Base-by-base conservation (phyloP, 1,284 basidiomycete species). In the Apiotrichum porosum region DNA sequence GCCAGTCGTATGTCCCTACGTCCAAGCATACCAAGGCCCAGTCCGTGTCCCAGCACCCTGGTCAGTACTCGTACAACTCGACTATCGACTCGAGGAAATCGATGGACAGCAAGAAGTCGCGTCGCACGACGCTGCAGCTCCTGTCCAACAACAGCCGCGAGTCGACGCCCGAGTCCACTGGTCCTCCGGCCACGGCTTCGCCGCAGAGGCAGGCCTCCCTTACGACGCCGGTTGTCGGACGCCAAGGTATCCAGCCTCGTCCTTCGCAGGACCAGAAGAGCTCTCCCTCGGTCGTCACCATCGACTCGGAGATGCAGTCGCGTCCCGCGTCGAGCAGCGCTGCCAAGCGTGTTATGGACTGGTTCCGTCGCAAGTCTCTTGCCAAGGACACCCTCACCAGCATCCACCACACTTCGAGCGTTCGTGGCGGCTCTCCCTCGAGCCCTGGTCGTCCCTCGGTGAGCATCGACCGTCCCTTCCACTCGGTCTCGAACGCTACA, bases 311-410 rank as follows among this genome's bases (percentile, higher is more conserved):
- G 26, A 37, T 53, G 21, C 44, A 46, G 15, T 42, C 54, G 23
- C 60, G 62, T 35, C 48, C 56, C 10, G 68, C 74, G 0, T 77
- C 78, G 17, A 76, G 75, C 28, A 76, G 73, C 42, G 77, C 79
- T 23, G 79, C 80, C 22, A 80, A 80, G 67, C 76, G 78, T 44
- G 80, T 82, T 50, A 81, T 81, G 79, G 79, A 80, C 58, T 82
- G 80, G 80, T 81, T 82, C 75, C 65, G 80, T 28, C 75, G 78
- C 52, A 79, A 78, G 65, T 77, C 75, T 26, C 63, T 78, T 4
- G 75, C 73, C 22, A 74, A 73, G 47, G 69, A 69, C 44, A 65
- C 70, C 0, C 48, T 68, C 18, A 42, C 46, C 19, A 54, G 44
- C 19, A 49, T 66, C 52, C 61, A 65, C 50, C 61, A 65, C 50